Conservation (phyloP, 352 stramenopile genomes). For the Phytophthora melonis region DNA sequence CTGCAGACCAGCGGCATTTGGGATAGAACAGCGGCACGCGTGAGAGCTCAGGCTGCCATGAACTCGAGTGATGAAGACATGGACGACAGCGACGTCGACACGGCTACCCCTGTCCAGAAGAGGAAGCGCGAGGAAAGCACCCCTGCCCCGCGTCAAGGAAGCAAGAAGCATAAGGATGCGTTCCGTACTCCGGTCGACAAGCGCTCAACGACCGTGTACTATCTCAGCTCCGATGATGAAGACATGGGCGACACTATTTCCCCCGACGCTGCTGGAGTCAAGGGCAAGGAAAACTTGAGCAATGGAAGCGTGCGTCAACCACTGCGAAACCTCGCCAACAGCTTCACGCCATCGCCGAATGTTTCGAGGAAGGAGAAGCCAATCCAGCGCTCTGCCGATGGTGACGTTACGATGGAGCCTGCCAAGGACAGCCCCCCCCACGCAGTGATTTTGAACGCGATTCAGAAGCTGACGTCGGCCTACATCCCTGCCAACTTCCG, state of each 20-base stretch:
- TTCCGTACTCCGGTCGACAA: constrained; percentile 42
- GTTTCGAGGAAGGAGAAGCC: constrained; percentile 26
- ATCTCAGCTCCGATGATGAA: constrained; percentile 32
- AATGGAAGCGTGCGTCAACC: constrained; percentile 34
- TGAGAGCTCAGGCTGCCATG: constrained; percentile 48
- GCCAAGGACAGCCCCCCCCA: constrained; percentile 17
- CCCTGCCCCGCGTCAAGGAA: constrained; percentile 18
- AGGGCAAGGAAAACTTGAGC: constrained; percentile 36
- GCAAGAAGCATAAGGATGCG: constrained; percentile 42
- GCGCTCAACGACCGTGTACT: constrained; percentile 17
- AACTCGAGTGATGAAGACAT: constrained; percentile 44
- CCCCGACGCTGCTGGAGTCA: constrained; percentile 41
- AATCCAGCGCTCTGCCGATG: not conserved
- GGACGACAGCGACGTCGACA: constrained; percentile 21
- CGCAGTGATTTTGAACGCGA: constrained; percentile 41
- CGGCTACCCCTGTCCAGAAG: constrained; percentile 31
- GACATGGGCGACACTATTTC: constrained; percentile 53
- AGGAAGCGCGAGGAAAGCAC: constrained; percentile 34
- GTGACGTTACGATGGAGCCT: constrained; percentile 14
- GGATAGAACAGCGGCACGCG: constrained; percentile 48
- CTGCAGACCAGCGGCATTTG: constrained; percentile 64
- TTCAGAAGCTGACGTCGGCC: constrained; percentile 59
- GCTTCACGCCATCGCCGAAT: constrained; percentile 76
- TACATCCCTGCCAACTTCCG: constrained; percentile 58
- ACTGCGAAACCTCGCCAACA: constrained; percentile 57